A percentile compares a stretch with the other conserved stretches of the same genome.
phyloP scores from a whole-genome alignment of 129 eudicot species.

The Gnaphalium uliginosum region DNA sequence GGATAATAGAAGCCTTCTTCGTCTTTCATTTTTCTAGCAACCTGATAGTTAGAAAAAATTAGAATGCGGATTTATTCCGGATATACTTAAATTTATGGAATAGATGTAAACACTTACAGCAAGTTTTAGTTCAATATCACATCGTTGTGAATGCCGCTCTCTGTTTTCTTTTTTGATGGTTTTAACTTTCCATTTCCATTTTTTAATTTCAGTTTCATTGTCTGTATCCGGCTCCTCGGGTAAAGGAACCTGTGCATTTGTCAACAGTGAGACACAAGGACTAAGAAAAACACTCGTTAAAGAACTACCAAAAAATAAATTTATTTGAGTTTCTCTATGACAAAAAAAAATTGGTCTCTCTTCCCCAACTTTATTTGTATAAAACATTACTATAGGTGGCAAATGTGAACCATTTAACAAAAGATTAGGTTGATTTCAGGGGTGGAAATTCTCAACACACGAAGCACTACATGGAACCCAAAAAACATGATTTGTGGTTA shows the following conservation, averaged over 20 bases:
- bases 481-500: neutral
- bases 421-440: neutral
- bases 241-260: conserved; percentile 51
- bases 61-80: conserved; percentile 10
- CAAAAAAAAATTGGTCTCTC: neutral
- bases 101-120: conserved; percentile 57
- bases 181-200: conserved; percentile 95
- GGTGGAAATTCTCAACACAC: neutral
- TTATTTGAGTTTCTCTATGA: neutral
- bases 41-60: conserved; percentile 44
- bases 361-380: neutral
- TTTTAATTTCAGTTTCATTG: conserved; percentile 66
- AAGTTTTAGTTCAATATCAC: conserved; percentile 89
- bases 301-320: neutral
- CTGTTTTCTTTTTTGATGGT: conserved; percentile 61
- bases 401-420: neutral
- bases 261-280: neutral
- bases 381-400: neutral
- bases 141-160: conserved; percentile 92
- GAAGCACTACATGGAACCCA: too few relatives aligned
- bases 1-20: conserved; percentile 95
- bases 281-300: neutral
- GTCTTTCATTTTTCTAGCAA: conserved; percentile 95
- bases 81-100: neutral
- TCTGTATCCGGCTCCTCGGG: conserved; percentile 93